A percentile compares a stretch with the other conserved stretches of the same genome.
These are phyloP conservation scores for Curvularia lunata DNA, from an alignment of 2,329 filamentous ascomycete genomes.

Conservation along the genomic window DNA sequence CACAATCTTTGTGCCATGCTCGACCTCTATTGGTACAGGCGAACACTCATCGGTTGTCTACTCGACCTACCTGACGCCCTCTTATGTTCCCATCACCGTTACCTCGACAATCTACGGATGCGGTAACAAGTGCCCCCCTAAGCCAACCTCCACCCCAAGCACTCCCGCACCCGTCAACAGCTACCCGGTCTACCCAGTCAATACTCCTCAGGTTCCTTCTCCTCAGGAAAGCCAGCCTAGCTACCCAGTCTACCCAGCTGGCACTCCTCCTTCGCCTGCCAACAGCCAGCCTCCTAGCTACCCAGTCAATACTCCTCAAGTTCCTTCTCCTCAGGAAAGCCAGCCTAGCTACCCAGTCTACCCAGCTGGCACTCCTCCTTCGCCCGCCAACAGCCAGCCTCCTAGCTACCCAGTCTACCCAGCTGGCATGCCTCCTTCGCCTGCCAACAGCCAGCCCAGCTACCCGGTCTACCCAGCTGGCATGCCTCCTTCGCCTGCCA, in stretches of 20 bases:
- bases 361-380: constrained; percentile 1
- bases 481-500: not conserved
- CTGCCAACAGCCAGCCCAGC: not conserved
- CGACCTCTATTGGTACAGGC: constrained; percentile 43
- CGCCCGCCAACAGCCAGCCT: not conserved
- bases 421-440: not conserved
- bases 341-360: constrained; percentile 4
- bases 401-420: constrained; percentile 5
- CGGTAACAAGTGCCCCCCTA: constrained; percentile 19
- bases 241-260: constrained; percentile 9
- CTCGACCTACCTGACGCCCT: constrained; percentile 50
- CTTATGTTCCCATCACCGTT: constrained; percentile 40
- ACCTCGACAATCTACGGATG: constrained; percentile 37
- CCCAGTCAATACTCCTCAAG: not conserved
- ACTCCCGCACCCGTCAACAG: not conserved
- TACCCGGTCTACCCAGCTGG: constrained; percentile 9
- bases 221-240: too few relatives aligned
- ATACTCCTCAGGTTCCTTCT: not conserved
- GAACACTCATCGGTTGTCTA: constrained; percentile 37
- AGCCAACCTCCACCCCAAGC: too few relatives aligned
- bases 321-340: too few relatives aligned
- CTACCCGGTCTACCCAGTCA: constrained; percentile 9
- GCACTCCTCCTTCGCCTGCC: not conserved
- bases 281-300: not conserved
- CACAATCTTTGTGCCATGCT: constrained; percentile 48